Conservation (phyloP, 2,329 filamentous ascomycete genomes). For the Bipolaris cookei region DNA sequence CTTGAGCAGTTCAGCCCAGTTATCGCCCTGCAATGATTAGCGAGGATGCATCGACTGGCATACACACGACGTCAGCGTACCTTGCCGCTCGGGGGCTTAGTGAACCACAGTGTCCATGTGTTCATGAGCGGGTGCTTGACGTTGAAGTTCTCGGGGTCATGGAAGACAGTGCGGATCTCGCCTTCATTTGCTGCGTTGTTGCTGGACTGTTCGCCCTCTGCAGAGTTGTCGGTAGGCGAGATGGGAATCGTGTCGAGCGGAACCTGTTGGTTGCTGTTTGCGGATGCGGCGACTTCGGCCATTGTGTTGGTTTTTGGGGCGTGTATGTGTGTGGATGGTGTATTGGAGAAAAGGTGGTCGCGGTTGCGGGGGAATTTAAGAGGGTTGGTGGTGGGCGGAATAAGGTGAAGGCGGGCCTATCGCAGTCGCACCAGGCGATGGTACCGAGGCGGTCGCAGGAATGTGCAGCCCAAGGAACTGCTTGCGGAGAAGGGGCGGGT, state of each 20-base stretch:
- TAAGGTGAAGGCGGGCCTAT: slow-evolving; percentile 27
- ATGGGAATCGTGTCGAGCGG: slow-evolving; percentile 63
- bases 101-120: slow-evolving; percentile 99
- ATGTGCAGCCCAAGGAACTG: slow-evolving; percentile 19
- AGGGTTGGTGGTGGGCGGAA: slow-evolving; percentile 25
- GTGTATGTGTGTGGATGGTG: slow-evolving; percentile 3
- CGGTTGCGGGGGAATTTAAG: slow-evolving; percentile 22
- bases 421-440: slow-evolving; percentile 46
- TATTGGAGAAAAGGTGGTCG: slow-evolving; percentile 11
- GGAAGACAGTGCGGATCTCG: slow-evolving; percentile 90
- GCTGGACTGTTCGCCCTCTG: slow-evolving; percentile 47
- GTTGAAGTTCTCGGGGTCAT: slow-evolving; percentile 98
- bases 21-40: slow-evolving; percentile 73
- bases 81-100: slow-evolving; percentile 95
- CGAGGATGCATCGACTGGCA: slow-evolving; percentile 1
- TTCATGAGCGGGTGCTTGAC: slow-evolving; percentile 98
- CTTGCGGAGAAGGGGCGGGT: slow-evolving; percentile 19
- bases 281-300: slow-evolving; percentile 47
- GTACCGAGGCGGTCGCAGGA: slow-evolving; percentile 32
- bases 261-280: slow-evolving; percentile 56
- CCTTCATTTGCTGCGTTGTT: slow-evolving; percentile 52
- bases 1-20: slow-evolving; percentile 98
- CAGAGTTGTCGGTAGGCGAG: slow-evolving; percentile 57
- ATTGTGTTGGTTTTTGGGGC: slow-evolving; percentile 30
- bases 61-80: slow-evolving; percentile 55